Evolutionary conservation across 495 filamentous ascomycete genomes (phyloP).

Genomic region (Achaetomiella virescens): DNA sequence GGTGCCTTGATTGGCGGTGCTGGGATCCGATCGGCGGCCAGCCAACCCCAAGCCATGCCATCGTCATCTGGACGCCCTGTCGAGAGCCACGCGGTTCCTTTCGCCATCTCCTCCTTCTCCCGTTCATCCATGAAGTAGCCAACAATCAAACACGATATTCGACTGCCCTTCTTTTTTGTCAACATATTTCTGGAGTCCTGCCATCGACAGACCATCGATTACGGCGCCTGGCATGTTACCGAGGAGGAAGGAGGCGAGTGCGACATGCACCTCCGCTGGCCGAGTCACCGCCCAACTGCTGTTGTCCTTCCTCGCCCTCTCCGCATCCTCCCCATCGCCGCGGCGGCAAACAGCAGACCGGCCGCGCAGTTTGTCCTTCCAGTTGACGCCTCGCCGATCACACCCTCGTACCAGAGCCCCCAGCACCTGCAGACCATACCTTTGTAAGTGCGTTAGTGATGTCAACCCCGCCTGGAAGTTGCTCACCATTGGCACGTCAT

Average conservation of each 20-base stretch:
- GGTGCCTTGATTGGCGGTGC: slow-evolving; percentile 9
- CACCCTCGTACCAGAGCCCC: slow-evolving; percentile 38
- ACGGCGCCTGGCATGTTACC: slow-evolving; percentile 31
- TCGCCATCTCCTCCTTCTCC: neutral
- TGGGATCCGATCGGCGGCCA: neutral
- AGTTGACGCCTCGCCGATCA: slow-evolving; percentile 31
- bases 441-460: slow-evolving; percentile 37
- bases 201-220: neutral
- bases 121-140: neutral
- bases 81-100: neutral
- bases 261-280: slow-evolving; percentile 44
- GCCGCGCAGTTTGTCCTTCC: slow-evolving; percentile 27
- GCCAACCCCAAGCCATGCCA: slow-evolving; percentile 4
- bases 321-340: slow-evolving; percentile 33
- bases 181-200: neutral
- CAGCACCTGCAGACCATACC: slow-evolving; percentile 39
- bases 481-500: slow-evolving; percentile 5
- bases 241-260: slow-evolving; percentile 32
- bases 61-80: slow-evolving; percentile 13
- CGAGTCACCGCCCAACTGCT: slow-evolving; percentile 55
- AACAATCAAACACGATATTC: neutral
- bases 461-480: neutral
- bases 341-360: slow-evolving; percentile 12
- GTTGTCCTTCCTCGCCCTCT: slow-evolving; percentile 57
- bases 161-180: neutral